These are phyloP conservation scores for Clausena lansium DNA, from an alignment of 345 rosid genomes.

Conservation along the genomic window DNA sequence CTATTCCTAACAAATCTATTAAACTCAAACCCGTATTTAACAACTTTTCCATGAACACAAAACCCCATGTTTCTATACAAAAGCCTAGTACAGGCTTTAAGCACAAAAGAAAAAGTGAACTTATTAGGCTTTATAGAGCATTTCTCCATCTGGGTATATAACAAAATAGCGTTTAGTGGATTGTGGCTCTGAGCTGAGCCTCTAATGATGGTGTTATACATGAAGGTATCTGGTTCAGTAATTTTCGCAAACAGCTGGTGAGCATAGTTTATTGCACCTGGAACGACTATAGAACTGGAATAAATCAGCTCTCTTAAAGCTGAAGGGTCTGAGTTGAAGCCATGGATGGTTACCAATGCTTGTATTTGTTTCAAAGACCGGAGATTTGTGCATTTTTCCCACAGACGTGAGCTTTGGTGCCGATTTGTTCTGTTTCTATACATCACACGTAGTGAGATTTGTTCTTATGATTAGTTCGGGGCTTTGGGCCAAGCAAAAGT, in stretches of 20 bases:
- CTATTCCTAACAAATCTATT: slow-evolving; percentile 58
- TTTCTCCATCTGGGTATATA: slow-evolving; percentile 55
- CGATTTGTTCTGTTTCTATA: slow-evolving; percentile 51
- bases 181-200: slow-evolving; percentile 54
- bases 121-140: slow-evolving; percentile 42
- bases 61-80: slow-evolving; percentile 48
- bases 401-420: slow-evolving; percentile 38
- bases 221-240: slow-evolving; percentile 48
- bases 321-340: slow-evolving; percentile 44
- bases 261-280: slow-evolving; percentile 51
- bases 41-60: slow-evolving; percentile 58
- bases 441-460: slow-evolving; percentile 20
- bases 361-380: slow-evolving; percentile 56
- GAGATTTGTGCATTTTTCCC: slow-evolving; percentile 54
- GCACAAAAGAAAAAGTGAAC: slow-evolving; percentile 61
- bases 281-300: slow-evolving; percentile 35
- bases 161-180: slow-evolving; percentile 36
- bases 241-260: slow-evolving; percentile 59
- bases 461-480: not conserved
- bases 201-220: slow-evolving; percentile 60
- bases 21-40: slow-evolving; percentile 50
- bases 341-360: slow-evolving; percentile 40
- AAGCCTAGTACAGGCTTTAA: slow-evolving; percentile 66
- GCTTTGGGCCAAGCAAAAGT: not conserved
- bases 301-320: slow-evolving; percentile 60